Evolutionary conservation across 1,139 yeast genomes (phyloP), one percentile per base, ranked within the genome.

Genomic region (Pneumocystis jirovecii): DNA sequence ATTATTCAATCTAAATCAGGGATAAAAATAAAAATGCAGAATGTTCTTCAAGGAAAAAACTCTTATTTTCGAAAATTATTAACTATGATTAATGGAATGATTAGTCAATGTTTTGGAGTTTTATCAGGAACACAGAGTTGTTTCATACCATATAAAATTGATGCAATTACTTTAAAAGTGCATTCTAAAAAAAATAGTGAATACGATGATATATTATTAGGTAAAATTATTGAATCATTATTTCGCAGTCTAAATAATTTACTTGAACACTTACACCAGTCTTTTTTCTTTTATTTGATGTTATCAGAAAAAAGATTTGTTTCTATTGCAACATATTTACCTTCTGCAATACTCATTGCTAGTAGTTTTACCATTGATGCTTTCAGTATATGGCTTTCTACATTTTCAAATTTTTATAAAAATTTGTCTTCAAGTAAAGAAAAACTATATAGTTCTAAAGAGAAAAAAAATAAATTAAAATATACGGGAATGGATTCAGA

Each of bases 221-320:
- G 98, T 3, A 82, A 98, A 73, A 81, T 91, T 3, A 83, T 90
- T 21, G 99, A 95, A 74, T 89, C 95, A 1, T 79, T 88, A 19
- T 85, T 91, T 73, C 82, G 98, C 69, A 86, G 96, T 0, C 89
- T 95, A 61, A 95, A 95, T 76, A 95, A 95, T 74, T 79, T 95
- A 70, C 79, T 93, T 66, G 99, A 95, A 74, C 95, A 91, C 74
- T 93, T 93, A 75, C 99, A 95, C 74, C 98, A 95, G 74, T 89
- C 97, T 0, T 95, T 90, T 74, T 95, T 95, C 79, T 95, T 91
- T 73, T 95, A 91, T 76, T 80, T 93, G 71, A 76, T 95, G 76
- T 76, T 95, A 66, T 83, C 91, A 0, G 95, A 97, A 15, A 78
- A 81, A 67, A 76, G 82, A 68, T 95, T 95, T 77, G 96, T 93